Evolutionary conservation across 371 early-diverging fungal genomes (phyloP), one percentile per base, ranked within the genome.

Genomic region (Circinella minor): DNA sequence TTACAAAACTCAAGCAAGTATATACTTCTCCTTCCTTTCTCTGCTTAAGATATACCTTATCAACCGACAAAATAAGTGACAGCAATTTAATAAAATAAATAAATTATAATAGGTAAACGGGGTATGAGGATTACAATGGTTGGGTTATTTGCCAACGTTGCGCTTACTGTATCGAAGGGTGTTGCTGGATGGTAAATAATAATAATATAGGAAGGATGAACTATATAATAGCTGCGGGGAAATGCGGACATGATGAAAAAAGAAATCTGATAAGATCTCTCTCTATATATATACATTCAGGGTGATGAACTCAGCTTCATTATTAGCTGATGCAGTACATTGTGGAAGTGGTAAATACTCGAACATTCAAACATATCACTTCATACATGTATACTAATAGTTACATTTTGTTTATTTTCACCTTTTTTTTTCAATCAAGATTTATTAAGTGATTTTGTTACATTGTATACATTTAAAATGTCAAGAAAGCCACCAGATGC

Each of bases 301-400:
- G 84, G 48, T 82, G 15, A 86, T 88, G 80, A 88, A 91, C 78
- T 91, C 91, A n/a, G 88, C 89, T 11, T 88, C 92, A 10, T 74
- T 92, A 55, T 54, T 92, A 39, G 92, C 92, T 0, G 92, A 92
- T 64, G 89, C 92, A 5, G 80, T 83, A 11, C 92, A 92, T 77
- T 90, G 90, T 38, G 72, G 89, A 47, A 87, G 88, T 73, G 88
- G 88, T 84, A 80, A 77, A 55, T 3, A 34, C 27, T 27, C 27
- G 27, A 27, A 27, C 27, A 27, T 27, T 27, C 2, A 1, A 11
- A 1, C 20, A 36, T 55, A 36, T n/a, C 37, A 39, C 17, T 36
- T 18, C 38, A 49, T 36, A 65, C 17, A 10, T 36, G 13, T 5
- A 39, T n/a, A 36, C 14, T 34, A 4, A 64, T 47, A 18, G 4